Evolutionary conservation across 345 rosid genomes (phyloP).

Genomic region (Gossypium rotundifolium): DNA sequence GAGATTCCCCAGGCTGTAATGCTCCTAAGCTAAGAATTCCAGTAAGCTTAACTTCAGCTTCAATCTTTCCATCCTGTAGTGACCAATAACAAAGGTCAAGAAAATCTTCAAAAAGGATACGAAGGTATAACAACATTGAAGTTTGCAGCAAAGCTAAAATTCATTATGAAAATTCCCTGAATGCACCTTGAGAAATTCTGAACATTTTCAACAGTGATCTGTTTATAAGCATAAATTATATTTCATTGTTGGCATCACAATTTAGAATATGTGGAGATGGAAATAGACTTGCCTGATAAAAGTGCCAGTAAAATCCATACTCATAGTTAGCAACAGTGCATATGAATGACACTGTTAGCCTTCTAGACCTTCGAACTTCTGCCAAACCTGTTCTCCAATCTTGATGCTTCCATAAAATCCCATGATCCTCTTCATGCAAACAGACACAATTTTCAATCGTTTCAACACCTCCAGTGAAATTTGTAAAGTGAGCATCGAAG

Average conservation of each 20-base stretch:
- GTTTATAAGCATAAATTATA: not conserved
- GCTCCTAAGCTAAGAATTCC: conserved; percentile 77
- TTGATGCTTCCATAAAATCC: conserved; percentile 77
- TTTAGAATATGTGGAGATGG: not conserved
- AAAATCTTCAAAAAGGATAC: not conserved
- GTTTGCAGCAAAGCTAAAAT: not conserved
- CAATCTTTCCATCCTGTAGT: conserved; percentile 65
- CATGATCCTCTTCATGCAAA: conserved; percentile 75
- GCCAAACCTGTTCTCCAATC: conserved; percentile 82
- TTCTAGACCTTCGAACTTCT: conserved; percentile 65
- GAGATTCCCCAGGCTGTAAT: conserved; percentile 55
- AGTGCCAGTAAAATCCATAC: conserved; percentile 74
- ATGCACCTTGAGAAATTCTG: not conserved
- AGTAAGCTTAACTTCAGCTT: conserved; percentile 72
- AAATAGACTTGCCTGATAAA: conserved; percentile 54
- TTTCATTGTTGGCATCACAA: not conserved
- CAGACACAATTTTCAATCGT: conserved; percentile 69
- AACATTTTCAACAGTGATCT: not conserved
- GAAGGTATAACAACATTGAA: not conserved
- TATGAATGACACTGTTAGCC: conserved; percentile 56
- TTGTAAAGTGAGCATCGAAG: conserved; percentile 67
- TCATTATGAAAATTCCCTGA: not conserved
- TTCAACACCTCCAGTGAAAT: conserved; percentile 76
- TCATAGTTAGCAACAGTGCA: conserved; percentile 77
- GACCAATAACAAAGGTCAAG: not conserved